phyloP scores from a whole-genome alignment of 495 filamentous ascomycete genomes.

The Immersiella caudata region DNA sequence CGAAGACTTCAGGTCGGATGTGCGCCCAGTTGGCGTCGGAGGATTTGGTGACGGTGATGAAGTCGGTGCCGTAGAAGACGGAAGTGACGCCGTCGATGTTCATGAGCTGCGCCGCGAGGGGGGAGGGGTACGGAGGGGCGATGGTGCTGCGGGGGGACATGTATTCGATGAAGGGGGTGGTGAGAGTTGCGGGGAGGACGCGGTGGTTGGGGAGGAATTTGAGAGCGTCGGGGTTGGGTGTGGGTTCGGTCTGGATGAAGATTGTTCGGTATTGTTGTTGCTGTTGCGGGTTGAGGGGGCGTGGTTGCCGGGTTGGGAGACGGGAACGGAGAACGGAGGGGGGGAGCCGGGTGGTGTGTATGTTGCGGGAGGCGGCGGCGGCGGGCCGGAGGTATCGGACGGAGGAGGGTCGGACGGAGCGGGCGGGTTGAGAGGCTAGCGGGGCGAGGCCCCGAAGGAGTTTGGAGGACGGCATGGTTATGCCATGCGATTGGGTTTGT shows the following conservation, averaged over 20 bases:
- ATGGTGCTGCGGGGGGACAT: constrained; percentile 84
- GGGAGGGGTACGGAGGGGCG: constrained; percentile 88
- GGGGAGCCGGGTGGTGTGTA: constrained; percentile 20
- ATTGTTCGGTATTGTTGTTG: constrained; percentile 63
- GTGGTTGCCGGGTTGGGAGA: neutral
- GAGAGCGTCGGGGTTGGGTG: constrained; percentile 87
- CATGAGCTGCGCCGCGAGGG: constrained; percentile 84
- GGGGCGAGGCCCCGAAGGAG: constrained; percentile 36
- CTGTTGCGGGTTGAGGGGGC: constrained; percentile 15
- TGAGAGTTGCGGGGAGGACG: constrained; percentile 72
- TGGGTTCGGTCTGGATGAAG: constrained; percentile 95
- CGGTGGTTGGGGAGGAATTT: constrained; percentile 91
- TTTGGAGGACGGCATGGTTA: constrained; percentile 32
- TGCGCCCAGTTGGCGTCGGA: constrained; percentile 88
- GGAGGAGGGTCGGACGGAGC: constrained; percentile 24
- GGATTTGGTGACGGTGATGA: constrained; percentile 94
- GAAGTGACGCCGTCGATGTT: constrained; percentile 88
- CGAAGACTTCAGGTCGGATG: constrained; percentile 93
- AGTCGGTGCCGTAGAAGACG: constrained; percentile 94
- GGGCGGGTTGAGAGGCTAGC: constrained; percentile 25
- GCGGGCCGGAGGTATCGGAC: constrained; percentile 22
- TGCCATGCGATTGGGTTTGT: constrained; percentile 9
- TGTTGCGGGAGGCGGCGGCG: constrained; percentile 26
- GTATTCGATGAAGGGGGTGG: constrained; percentile 85
- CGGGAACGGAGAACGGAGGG: constrained; percentile 27